Base-by-base conservation (phyloP, 1,139 yeast species). In the Petasospora rhodanensis region DNA sequence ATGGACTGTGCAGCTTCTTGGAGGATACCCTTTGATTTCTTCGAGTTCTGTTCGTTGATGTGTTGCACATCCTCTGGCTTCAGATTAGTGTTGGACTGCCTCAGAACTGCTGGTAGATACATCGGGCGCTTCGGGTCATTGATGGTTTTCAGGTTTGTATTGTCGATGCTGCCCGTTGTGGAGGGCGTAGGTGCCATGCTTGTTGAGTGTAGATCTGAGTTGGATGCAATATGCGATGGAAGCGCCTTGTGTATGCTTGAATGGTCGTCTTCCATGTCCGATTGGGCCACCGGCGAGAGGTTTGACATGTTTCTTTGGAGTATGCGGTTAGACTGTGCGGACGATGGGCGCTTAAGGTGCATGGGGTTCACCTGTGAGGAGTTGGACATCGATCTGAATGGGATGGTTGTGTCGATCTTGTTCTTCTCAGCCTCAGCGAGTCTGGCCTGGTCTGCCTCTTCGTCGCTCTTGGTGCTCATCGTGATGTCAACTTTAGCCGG, bases 61-160 rank as follows among this genome's bases (percentile, higher is more conserved):
- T 41, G 40, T 19, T 35, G 31, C 14, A 59, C 34, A 35, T 59
- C 65, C 28, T 60, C 65, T 11, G 55, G 59, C 15, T 59, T 62
- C 26, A 63, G 49, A 34, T 62, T 64, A 1, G 70, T 61, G 35
- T 54, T 59, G 0, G 73, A 65, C 51, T 73, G 76, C 20, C 96
- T 68, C 35, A 89, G 64, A 6, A 87, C 97, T 0, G 96, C 96
- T 0, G 97, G 96, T 0, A 83, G 70, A 54, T 86, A 87, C 66
- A 87, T 64, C 6, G 96, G 96, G 49, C 83, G 79, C 51, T 87
- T 73, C 37, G 86, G 85, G 17, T 78, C 79, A 42, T 28, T 41
- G 28, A 41, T 37, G 3, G 44, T 41, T 29, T 41, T 41, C 16
- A 41, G 21, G 23, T 35, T 41, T 5, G 42, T 19, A 9, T 46